Base-by-base conservation (phyloP, 2,329 filamentous ascomycete genomes). In the Xylariaceae sp. region DNA sequence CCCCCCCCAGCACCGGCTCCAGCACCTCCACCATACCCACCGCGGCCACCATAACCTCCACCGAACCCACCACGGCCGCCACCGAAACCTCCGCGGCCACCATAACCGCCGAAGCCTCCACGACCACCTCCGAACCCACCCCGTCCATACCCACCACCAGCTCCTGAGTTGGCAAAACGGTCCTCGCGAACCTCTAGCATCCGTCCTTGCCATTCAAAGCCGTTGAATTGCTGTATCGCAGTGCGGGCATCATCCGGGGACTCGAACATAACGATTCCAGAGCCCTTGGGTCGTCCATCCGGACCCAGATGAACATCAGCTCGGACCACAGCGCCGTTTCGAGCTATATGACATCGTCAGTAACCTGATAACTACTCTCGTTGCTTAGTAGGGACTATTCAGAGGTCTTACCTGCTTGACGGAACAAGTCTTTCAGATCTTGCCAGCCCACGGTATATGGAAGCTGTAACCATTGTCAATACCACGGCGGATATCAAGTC, bases 361-460 rank as follows among this genome's bases (percentile, higher is more conserved):
- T 26, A 26, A 36, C 23, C 16, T 37, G n/a, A 30, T 15, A 20
- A 21, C 2, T 21, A n/a, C n/a, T n/a, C n/a, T n/a, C n/a, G n/a
- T n/a, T n/a, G n/a, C n/a, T 7, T 21, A n/a, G 16, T 29, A 33
- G 27, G n/a, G 6, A 11, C 18, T 6, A 16, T 8, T 4, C 23
- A 26, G 16, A 3, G 39, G 8, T 81, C 91, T 82, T 81, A 96
- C 92, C 91, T 77, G 94, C 92, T 83, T 97, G 92, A 70, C 94
- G 90, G 82, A 99, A 99, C 64, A 99, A 82, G 75, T 99, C 94
- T 79, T 99, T 99, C 65, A 99, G 79, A 75, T 99, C 94, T 77
- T 99, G 94, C 94, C 94, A 99, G 72, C 94, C 94, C 66, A 96
- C 91, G 62, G 91, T 96, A 78, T 92, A 99, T 16, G 94, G 94